Evolutionary conservation across 176 grass and related monocot genomes (phyloP).

Genomic region (Aegilops sharonensis): DNA sequence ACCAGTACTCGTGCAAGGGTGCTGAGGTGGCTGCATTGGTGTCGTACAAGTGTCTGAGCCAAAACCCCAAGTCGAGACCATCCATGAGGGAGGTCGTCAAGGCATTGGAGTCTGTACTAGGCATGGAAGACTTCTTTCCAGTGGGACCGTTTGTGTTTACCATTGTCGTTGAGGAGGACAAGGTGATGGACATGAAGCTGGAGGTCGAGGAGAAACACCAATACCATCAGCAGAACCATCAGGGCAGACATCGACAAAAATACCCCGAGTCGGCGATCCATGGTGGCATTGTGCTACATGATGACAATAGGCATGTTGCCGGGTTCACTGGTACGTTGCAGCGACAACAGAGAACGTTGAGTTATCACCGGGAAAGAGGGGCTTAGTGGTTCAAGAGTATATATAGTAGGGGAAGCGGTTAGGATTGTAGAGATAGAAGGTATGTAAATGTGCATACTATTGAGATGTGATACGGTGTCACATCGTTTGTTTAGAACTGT

Average conservation of each 20-base stretch:
- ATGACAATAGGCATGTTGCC: neutral
- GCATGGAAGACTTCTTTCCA: conserved; percentile 50
- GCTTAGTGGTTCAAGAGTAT: conserved; percentile 32
- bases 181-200: conserved; percentile 39
- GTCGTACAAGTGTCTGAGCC: conserved; percentile 81
- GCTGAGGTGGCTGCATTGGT: conserved; percentile 56
- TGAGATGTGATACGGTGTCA: conserved; percentile 35
- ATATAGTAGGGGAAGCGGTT: neutral
- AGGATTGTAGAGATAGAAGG: neutral
- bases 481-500: neutral
- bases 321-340: conserved; percentile 19
- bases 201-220: conserved; percentile 27
- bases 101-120: conserved; percentile 53
- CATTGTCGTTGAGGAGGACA: conserved; percentile 45
- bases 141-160: conserved; percentile 60
- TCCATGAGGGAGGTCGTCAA: conserved; percentile 65
- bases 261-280: conserved; percentile 65
- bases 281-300: conserved; percentile 35
- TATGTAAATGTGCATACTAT: neutral
- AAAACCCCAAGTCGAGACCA: conserved; percentile 65
- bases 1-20: conserved; percentile 65
- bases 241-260: conserved; percentile 49
- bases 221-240: conserved; percentile 41
- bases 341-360: conserved; percentile 32
- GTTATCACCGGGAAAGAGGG: conserved; percentile 44